These are phyloP conservation scores for Lithospermum erythrorhizon DNA, from an alignment of 257 asterid species.

Conservation along the genomic window DNA sequence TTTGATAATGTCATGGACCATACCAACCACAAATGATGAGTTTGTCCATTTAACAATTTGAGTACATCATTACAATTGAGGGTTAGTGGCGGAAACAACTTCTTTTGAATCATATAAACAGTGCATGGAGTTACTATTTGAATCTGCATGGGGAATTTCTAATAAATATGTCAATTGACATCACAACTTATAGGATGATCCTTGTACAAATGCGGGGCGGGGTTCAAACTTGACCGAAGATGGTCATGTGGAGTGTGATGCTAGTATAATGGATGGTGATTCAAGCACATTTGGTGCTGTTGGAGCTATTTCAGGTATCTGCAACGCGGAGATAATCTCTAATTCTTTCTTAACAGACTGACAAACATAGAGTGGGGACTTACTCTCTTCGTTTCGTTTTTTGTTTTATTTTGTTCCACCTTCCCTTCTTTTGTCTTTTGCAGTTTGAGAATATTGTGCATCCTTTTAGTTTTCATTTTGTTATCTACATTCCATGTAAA, in stretches of 20 bases:
- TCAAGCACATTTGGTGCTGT: slow-evolving; percentile 93
- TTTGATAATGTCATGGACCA: too few species aligned
- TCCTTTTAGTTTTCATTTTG: slow-evolving; percentile 23
- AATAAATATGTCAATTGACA: neutral
- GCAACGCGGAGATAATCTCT: neutral
- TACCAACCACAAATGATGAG: too few species aligned
- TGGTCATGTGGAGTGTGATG: slow-evolving; percentile 91
- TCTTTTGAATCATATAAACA: neutral
- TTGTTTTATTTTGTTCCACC: neutral
- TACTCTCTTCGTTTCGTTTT: neutral
- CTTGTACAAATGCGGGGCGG: slow-evolving; percentile 85
- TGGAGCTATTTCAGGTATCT: slow-evolving; percentile 87
- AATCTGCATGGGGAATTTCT: neutral
- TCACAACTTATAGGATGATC: slow-evolving; percentile 61
- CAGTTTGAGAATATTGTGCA: slow-evolving; percentile 2
- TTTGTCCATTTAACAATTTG: too few species aligned
- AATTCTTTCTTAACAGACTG: neutral
- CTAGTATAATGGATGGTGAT: slow-evolving; percentile 87
- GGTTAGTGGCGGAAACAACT: too few species aligned
- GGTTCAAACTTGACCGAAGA: slow-evolving; percentile 94
- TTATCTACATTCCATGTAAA: slow-evolving; percentile 45
- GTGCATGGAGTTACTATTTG: neutral
- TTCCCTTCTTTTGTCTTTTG: neutral
- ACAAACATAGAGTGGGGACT: neutral
- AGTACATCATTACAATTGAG: too few species aligned